Evolutionary conservation across 2,329 filamentous ascomycete genomes (phyloP).

Genomic region (Paraphoma sp.): DNA sequence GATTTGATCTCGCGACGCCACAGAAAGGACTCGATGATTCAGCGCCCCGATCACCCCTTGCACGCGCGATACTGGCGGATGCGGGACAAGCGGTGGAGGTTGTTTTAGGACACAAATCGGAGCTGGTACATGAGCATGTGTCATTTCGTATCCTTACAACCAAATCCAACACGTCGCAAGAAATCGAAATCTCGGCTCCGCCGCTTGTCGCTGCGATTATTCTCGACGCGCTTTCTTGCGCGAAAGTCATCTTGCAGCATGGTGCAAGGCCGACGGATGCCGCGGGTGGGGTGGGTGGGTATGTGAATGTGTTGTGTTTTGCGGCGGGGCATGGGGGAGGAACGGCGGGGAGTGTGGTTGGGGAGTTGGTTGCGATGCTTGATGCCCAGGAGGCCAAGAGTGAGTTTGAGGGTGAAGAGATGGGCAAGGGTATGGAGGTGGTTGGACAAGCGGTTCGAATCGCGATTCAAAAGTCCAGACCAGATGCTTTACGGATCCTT

Average conservation of each 20-base stretch:
- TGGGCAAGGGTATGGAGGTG: not conserved
- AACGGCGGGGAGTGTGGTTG: too few relatives aligned
- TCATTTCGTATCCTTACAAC: not conserved
- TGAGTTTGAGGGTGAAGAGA: not conserved
- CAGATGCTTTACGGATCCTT: not conserved
- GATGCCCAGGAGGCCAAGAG: not conserved
- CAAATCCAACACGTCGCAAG: not conserved
- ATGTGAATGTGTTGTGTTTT: not conserved
- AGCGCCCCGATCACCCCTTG: not conserved
- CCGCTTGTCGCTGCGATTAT: not conserved
- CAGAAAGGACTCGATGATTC: not conserved
- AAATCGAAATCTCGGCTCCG: not conserved
- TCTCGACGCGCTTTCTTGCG: not conserved
- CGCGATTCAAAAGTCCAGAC: too few relatives aligned
- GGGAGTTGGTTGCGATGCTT: not conserved
- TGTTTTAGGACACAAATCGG: not conserved
- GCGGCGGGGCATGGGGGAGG: not conserved
- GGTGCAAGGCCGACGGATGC: not conserved
- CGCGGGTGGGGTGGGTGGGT: not conserved
- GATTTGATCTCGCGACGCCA: not conserved
- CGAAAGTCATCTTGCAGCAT: not conserved
- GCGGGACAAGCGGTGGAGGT: not conserved
- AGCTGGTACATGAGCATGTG: not conserved
- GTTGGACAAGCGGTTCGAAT: too few relatives aligned
- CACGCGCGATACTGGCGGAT: not conserved